Evolutionary conservation across 2,329 filamentous ascomycete genomes (phyloP), one percentile per base, ranked within the genome.

Genomic region (Cytospora piceicola): DNA sequence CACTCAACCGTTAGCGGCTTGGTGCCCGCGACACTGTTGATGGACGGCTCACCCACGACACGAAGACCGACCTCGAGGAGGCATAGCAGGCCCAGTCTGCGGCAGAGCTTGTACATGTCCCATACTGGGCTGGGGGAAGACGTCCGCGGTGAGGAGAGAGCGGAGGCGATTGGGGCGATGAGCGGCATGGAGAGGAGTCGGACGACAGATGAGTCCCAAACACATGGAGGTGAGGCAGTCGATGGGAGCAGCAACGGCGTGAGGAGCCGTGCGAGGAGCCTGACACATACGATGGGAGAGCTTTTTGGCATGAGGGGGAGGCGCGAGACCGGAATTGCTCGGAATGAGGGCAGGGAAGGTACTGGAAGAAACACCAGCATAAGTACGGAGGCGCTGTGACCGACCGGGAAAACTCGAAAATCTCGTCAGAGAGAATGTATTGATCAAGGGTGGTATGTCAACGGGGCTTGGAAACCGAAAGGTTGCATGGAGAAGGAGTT

Each of bases 1-100:
- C 86, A 85, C 1, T 86, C 85, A 0, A 87, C 85, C 1, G 82
- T 88, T 46, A 85, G 80, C 22, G 83, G 83, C 0, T 84, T 85
- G 0, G 82, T 88, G 53, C 82, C 84, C 52, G 85, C 88, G 69
- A 83, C 80, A 14, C 77, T 87, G 34, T 77, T 85, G 2, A 77
- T 82, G 14, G 79, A 80, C 36, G 77, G 46, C n/a, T 49, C 81
- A 20, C 79, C 81, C 30, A 75, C 73, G 36, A 73, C 79, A 0
- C 70, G 77, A 24, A 67, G 78, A 7, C 78, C 78, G 51, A 79
- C 77, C 63, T 79, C 80, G 12, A 82, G 82, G 11, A 75, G 81
- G 57, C 79, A 83, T 15, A 77, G 82, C 62, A 78, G 83, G 56
- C 81, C 81, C 11, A 81, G 80, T 58, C 79, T 87, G 34, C 77